Evolutionary conservation across 768 basidiomycete species (phyloP), one percentile per base, ranked within the genome.

Genomic region (Tulasnella sp.): DNA sequence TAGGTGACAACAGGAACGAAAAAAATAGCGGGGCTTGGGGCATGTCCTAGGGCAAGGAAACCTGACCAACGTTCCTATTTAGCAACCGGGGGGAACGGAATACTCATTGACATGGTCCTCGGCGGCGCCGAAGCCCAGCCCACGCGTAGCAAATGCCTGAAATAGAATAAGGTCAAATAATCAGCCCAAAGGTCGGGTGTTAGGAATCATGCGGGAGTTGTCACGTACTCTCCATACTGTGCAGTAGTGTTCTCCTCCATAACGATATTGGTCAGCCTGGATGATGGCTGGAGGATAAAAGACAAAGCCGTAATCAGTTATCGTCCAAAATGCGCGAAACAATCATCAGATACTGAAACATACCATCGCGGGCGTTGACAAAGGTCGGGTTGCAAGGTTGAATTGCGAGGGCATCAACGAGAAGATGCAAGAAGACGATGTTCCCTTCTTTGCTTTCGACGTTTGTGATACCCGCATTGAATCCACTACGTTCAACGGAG

Each of bases 251-350:
- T 84, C 85, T 58, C 89, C 88, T 3, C 76, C 82, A 82, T 85
- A 89, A 14, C 87, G 85, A 82, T 89, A 88, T 52, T 81, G 82
- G 82, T 90, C 89, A 8, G 89, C 89, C 82, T 89, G 88, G 71
- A 89, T 86, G 58, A 78, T 78, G 21, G 77, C 77, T 78, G 21
- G 10, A 27, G 73, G 6, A 1, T 2, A 68, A 19, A 36, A 18
- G 27, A 68, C 21, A 27, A 19, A n/a, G 3, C 31, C 36, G 9
- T 36, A 31, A 24, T 71, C 3, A 77, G 10, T 18, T 56, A 27
- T 58, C 16, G 2, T 24, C 18, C 27, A 36, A 21, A 52, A 14
- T 6, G 24, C 31, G 5, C n/a, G 34, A 31, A 3, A 6, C 3
- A 10, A 31, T 9, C 14, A 10, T 68, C n/a, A 31, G 27, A 52